Evolutionary conservation across 768 basidiomycete genomes (phyloP).

Genomic region (Phlegmacium glaucopus): DNA sequence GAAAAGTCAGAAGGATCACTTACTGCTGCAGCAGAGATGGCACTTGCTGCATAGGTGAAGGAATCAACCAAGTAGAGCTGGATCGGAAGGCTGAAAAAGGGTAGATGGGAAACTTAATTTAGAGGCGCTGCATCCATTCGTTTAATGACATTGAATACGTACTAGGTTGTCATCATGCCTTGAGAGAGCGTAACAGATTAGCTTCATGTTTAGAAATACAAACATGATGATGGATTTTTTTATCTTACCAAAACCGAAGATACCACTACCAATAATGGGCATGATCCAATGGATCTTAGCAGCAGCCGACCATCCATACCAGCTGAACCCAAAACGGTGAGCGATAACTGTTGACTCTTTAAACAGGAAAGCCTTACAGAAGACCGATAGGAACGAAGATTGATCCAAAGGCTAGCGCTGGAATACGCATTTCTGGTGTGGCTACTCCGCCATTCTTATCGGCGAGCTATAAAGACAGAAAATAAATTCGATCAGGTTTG

Average conservation of each 20-base stretch:
- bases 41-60: too few species aligned
- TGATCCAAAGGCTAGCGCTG: constrained; percentile 67
- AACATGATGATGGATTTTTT: not conserved
- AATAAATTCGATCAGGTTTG: not conserved
- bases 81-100: constrained; percentile 49
- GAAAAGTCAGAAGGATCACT: too few species aligned
- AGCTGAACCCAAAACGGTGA: constrained; percentile 32
- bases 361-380: constrained; percentile 41
- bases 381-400: constrained; percentile 69
- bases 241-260: constrained; percentile 46
- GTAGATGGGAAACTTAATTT: not conserved
- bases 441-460: constrained; percentile 56
- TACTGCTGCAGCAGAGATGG: too few species aligned
- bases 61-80: constrained; percentile 66
- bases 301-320: constrained; percentile 77
- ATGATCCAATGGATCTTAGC: constrained; percentile 62
- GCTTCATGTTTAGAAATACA: not conserved
- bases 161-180: constrained; percentile 58
- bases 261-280: constrained; percentile 60
- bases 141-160: constrained; percentile 14
- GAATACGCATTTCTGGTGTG: constrained; percentile 78
- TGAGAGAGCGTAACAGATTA: constrained; percentile 23
- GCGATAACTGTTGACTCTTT: not conserved
- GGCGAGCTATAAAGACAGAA: constrained; percentile 34
- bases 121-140: not conserved